Conservation (phyloP, 2,329 filamentous ascomycete species). For the Ophiostoma angusticollis region DNA sequence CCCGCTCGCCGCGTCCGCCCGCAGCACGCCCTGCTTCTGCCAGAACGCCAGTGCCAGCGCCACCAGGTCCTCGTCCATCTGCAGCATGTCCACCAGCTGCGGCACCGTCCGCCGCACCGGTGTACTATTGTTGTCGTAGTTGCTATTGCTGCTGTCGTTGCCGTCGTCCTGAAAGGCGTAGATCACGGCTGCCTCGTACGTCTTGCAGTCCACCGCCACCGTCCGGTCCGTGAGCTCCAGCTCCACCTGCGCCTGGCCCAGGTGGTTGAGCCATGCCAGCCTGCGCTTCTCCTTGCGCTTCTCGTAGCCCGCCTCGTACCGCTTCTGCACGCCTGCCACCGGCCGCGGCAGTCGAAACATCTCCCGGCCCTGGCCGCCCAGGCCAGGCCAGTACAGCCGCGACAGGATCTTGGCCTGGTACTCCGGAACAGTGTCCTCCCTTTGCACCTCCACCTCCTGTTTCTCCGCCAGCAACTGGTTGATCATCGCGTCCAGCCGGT, state of each 20-base stretch:
- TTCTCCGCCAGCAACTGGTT: constrained; percentile 34
- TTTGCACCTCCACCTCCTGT: background rate
- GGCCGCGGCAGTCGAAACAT: constrained; percentile 49
- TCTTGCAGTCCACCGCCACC: constrained; percentile 58
- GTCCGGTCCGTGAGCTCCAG: constrained; percentile 73
- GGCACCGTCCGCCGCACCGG: constrained; percentile 34
- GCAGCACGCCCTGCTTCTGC: constrained; percentile 55
- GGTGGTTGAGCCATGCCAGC: constrained; percentile 73
- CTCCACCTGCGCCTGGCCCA: constrained; percentile 69
- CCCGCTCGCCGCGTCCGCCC: constrained; percentile 24
- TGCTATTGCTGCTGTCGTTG: constrained; percentile 22
- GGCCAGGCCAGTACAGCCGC: constrained; percentile 81
- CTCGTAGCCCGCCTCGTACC: constrained; percentile 66
- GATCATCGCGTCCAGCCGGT: constrained; percentile 56
- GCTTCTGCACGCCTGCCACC: constrained; percentile 48
- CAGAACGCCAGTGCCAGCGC: constrained; percentile 57
- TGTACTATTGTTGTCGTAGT: constrained; percentile 14
- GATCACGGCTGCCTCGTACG: constrained; percentile 80
- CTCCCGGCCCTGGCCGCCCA: constrained; percentile 60
- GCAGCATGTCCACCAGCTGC: constrained; percentile 40
- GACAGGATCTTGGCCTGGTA: constrained; percentile 80
- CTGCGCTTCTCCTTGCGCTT: constrained; percentile 71
- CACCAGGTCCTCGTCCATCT: constrained; percentile 64
- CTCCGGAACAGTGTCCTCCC: constrained; percentile 16
- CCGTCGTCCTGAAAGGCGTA: constrained; percentile 56